Conservation (phyloP, 305 asterid species). For the Rubia tinctorum region DNA sequence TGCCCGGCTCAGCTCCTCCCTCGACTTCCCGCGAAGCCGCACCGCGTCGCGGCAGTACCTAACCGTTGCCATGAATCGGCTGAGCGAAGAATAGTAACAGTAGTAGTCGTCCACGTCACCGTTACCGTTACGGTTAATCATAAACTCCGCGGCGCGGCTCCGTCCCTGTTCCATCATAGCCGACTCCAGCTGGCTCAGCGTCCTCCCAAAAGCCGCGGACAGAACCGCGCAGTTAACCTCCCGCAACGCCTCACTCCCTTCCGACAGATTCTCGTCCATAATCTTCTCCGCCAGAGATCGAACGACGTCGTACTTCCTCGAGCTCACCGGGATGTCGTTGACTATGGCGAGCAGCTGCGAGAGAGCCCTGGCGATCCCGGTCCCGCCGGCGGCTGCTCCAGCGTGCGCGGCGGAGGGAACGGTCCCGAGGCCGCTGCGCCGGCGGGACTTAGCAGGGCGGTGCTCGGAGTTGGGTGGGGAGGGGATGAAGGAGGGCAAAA, state of each 20-base stretch:
- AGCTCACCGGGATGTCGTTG: constrained; percentile 77
- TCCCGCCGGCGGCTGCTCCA: constrained; percentile 20
- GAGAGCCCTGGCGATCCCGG: constrained; percentile 69
- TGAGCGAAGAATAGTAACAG: constrained; percentile 17
- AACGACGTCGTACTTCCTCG: constrained; percentile 75
- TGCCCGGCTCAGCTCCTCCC: constrained; percentile 32
- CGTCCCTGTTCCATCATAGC: constrained; percentile 32
- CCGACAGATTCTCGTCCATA: constrained; percentile 62
- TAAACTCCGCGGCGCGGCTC: constrained; percentile 9
- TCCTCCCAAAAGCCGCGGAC: constrained; percentile 54
- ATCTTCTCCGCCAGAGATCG: constrained; percentile 73
- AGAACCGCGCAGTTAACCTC: constrained; percentile 56
- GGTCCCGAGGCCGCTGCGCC: constrained; percentile 8
- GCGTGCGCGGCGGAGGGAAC: constrained; percentile 15
- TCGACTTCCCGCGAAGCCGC: constrained; percentile 39
- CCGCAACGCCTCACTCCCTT: constrained; percentile 33
- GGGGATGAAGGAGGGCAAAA: constrained; percentile 47
- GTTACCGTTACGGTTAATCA: constrained; percentile 13
- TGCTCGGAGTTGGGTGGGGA: constrained; percentile 12
- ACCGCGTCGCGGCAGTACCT: constrained; percentile 37
- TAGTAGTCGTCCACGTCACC: constrained; percentile 6
- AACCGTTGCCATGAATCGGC: constrained; percentile 40
- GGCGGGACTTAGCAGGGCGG: constrained; percentile 18
- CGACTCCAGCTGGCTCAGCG: constrained; percentile 59
- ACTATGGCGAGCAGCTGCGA: constrained; percentile 63